phyloP scores from a whole-genome alignment of 371 early-diverging fungal genomes.

The Apophysomyces sp. region DNA sequence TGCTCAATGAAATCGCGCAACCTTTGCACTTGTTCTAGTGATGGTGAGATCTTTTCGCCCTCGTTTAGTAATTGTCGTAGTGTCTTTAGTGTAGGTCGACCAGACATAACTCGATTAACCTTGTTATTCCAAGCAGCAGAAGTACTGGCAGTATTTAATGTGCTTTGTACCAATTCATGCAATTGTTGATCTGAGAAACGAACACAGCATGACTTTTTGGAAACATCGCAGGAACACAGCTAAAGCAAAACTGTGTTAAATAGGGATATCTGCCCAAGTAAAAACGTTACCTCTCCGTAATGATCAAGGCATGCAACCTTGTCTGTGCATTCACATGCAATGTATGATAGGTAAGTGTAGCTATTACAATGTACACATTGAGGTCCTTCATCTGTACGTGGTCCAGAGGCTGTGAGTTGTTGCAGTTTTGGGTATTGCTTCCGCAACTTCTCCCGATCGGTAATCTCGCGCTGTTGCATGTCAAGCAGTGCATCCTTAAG shows the following conservation, averaged over 20 bases:
- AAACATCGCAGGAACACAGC: conserved; percentile 55
- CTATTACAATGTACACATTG: conserved; percentile 74
- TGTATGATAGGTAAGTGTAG: conserved; percentile 70
- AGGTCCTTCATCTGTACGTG: conserved; percentile 54
- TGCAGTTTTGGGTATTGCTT: conserved; percentile 32
- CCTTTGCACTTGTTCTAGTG: conserved; percentile 11
- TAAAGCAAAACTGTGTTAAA: conserved; percentile 9
- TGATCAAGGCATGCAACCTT: conserved; percentile 69
- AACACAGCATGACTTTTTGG: conserved; percentile 42
- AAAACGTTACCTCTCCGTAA: conserved; percentile 48
- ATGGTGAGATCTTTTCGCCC: conserved; percentile 43
- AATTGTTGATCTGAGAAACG: conserved; percentile 59
- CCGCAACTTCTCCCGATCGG: conserved; percentile 50
- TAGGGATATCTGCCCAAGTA: not conserved
- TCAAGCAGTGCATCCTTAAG: conserved; percentile 52
- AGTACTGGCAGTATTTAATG: conserved; percentile 10
- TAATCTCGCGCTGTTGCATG: conserved; percentile 59
- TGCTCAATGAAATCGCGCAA: conserved; percentile 15
- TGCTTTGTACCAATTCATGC: conserved; percentile 27
- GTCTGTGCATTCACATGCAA: conserved; percentile 63
- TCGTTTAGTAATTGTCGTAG: conserved; percentile 50
- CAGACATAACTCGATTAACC: conserved; percentile 30
- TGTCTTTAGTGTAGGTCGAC: conserved; percentile 51
- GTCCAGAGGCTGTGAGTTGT: conserved; percentile 33
- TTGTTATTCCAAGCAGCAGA: conserved; percentile 48